Conservation (phyloP, 352 stramenopile genomes). For the Globisporangium viniferum region DNA sequence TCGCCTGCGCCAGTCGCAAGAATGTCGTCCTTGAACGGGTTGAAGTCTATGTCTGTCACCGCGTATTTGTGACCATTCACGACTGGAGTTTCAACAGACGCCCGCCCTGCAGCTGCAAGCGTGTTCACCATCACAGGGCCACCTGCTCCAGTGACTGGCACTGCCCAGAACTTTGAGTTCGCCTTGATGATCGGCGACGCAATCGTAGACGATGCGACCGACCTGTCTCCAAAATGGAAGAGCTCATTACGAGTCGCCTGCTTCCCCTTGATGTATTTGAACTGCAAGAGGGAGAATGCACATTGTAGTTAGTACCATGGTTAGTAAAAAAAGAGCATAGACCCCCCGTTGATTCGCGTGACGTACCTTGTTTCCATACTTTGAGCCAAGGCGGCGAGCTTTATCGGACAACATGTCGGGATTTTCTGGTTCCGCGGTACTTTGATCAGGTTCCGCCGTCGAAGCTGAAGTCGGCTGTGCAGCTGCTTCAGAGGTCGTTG, state of each 20-base stretch:
- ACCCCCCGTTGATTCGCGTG: not conserved
- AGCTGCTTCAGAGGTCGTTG: not conserved
- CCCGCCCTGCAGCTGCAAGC: constrained; percentile 43
- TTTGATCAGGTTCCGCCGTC: not conserved
- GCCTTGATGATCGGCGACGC: constrained; percentile 47
- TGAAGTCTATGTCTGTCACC: constrained; percentile 67
- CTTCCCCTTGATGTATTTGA: constrained; percentile 78
- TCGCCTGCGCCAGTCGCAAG: constrained; percentile 64
- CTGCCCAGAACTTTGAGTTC: constrained; percentile 56
- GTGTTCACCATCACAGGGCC: constrained; percentile 63
- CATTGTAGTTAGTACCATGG: not conserved
- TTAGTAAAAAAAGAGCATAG: not conserved
- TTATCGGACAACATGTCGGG: constrained; percentile 52
- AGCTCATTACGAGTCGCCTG: constrained; percentile 51
- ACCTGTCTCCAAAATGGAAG: constrained; percentile 51
- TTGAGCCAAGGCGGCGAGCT: constrained; percentile 56
- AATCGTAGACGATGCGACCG: constrained; percentile 35
- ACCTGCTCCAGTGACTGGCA: constrained; percentile 50
- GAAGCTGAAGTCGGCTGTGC: constrained; percentile 2
- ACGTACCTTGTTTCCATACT: constrained; percentile 68
- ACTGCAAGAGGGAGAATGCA: constrained; percentile 15
- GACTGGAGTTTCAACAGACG: constrained; percentile 30
- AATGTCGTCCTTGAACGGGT: constrained; percentile 44
- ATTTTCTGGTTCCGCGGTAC: constrained; percentile 16
- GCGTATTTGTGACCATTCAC: constrained; percentile 67